These are phyloP conservation scores for Apiotrichum veenhuisii DNA, from an alignment of 1,284 basidiomycete species.

Conservation along the genomic window DNA sequence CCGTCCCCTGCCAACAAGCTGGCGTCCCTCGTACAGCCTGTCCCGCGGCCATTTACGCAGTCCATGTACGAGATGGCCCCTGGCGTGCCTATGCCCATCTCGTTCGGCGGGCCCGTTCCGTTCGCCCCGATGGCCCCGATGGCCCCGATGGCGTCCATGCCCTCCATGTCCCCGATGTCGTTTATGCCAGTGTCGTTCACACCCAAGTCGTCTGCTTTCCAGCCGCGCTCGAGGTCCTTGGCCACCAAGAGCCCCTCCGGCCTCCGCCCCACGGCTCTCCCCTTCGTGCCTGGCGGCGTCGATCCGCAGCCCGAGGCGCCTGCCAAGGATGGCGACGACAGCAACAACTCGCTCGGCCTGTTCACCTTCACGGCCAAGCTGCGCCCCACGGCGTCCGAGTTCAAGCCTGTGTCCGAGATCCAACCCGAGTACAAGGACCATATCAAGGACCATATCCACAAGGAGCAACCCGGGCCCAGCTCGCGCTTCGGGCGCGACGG, in stretches of 20 bases:
- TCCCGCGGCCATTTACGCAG: no score
- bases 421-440: background rate
- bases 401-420: conserved; percentile 2
- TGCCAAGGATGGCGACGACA: background rate
- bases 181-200: background rate
- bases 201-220: background rate
- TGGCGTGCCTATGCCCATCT: no score
- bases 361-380: conserved; percentile 18
- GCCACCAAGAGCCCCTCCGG: background rate
- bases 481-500: background rate
- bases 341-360: conserved; percentile 8
- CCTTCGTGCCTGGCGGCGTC: background rate
- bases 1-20: no score
- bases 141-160: no score
- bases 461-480: background rate
- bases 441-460: no score
- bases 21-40: no score
- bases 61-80: no score
- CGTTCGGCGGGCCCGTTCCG: no score
- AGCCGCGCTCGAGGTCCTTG: background rate
- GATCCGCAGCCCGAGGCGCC: background rate
- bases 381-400: conserved; percentile 8
- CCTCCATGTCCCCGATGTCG: background rate
- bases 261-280: conserved; percentile 1
- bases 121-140: no score